Evolutionary conservation across 768 basidiomycete genomes (phyloP), one percentile per base, ranked within the genome.

Genomic region (Termitomyces sp.): DNA sequence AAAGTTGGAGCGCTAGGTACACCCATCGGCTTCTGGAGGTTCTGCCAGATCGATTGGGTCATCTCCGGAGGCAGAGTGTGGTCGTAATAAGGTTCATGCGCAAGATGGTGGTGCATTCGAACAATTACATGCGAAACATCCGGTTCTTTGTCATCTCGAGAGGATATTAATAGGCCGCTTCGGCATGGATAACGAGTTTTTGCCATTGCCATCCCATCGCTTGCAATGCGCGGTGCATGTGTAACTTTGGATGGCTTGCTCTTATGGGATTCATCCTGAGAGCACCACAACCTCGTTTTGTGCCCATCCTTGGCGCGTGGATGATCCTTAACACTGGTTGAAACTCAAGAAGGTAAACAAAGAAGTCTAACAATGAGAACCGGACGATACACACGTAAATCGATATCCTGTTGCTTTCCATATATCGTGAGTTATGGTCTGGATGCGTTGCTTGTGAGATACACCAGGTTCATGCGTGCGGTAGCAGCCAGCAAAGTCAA

Each of bases 271-370:
- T 74, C 72, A 58, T 82, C 80, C 58, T 80, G 80, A 9, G 78
- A 79, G 66, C 79, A 82, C 77, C 78, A 79, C 17, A 78, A 71
- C 32, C 78, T 72, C 21, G 77, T 81, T 61, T 80, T 82, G 64
- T 80, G 76, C 9, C 79, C 80, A 54, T 72, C 71, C 38, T 74
- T 76, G 38, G 75, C 69, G 12, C 69, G 74, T 16, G 78, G 79
- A 56, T 81, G 79, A 62, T 81, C 80, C 59, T 80, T 80, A 11
- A 80, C 75, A 9, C 79, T 81, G 40, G 8, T 41, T 27, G 27
- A 35, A 32, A 47, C 37, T 46, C 42, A 11, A 38, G 21, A 54
- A 31, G 16, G 29, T 55, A 44, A 56, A n/a, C 7, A n/a, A 9
- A 25, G 9, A 16, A 43, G 21, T 14, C 42, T 21, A 43, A 45